Evolutionary conservation across 129 eudicot species (phyloP), one percentile per base, ranked within the genome.

Genomic region (Escallonia rubra): DNA sequence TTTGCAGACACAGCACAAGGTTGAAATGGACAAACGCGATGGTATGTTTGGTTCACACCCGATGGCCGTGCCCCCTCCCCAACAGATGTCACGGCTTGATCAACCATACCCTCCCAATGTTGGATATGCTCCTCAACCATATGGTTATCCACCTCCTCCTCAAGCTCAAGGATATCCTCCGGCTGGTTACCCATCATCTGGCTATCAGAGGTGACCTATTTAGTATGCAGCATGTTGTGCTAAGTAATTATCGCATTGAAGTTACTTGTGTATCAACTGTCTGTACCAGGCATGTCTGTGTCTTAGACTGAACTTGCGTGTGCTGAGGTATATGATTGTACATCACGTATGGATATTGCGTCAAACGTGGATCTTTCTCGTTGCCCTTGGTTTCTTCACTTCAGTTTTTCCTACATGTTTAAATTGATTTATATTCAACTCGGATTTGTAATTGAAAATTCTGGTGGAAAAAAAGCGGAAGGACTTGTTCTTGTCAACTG

Each of bases 11-110:
- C 99, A 94, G 57, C 99, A 94, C 91, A 94, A 94, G 86, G 75
- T 94, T 16, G 99, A 94, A 69, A 94, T 94, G 99, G 99, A 94
- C 86, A 94, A 94, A 80, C 77, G 99, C 64, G 99, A 94, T 50
- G 99, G 99, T 38, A 78, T 67, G 63, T 87, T 90, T 74, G 97
- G 96, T 8, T 90, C 93, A 23, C 94, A 78, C 59, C 85, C 86
- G 34, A 94, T 94, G 99, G 76, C 89, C 7, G 94, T 87, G 39
- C 99, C 99, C 11, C 90, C 90, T 1, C 61, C 73, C 57, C 99
- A 89, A 65, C 93, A 89, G 45, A 94, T 94, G 99, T 94, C 99
- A 34, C 90, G 99, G 64, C 79, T 90, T 39, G 99, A 94, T 67
- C 97, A 94, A 78, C 96, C 87, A 9, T 90, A 86, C 71, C 98